Base-by-base conservation (phyloP, 2,329 filamentous ascomycete species). In the Colletotrichum sansevieriae region DNA sequence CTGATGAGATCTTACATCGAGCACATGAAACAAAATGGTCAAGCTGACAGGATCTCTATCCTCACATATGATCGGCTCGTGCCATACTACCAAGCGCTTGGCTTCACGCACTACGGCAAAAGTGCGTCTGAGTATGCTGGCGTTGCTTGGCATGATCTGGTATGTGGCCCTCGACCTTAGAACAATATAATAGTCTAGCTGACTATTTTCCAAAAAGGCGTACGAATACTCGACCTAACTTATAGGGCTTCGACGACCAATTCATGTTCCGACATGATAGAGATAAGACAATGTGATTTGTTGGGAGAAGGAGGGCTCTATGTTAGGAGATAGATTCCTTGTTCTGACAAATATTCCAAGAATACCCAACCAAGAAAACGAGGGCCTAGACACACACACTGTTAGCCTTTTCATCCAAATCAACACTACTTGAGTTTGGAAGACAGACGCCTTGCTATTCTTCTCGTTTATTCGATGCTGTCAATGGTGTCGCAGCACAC, bases 31-130 rank as follows among this genome's bases (percentile, higher is more conserved):
- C n/a, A 62, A 13, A 60, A 54, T 5, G 58, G 60, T 0, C 35
- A 59, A 3, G 74, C 65, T 2, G 75, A 76, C 11, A 73, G 76
- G 2, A 71, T 77, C 13, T 73, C 76, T 1, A 76, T 77, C 46
- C 37, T 77, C 41, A 77, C 76, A 0, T 77, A 77, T 15, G 75
- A 76, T 18, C 71, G 71, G 1, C 73, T 77, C 1, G 73, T 77
- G 0, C 69, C 75, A 8, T 77, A 75, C 43, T 77, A 77, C n/a
- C 49, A 77, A 22, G 71, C 71, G 18, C 58, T 78, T 6, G 77
- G 77, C 0, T 78, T 78, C 29, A 71, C 73, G 12, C 72, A 77
- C 62, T 73, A 75, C 6, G 76, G 76, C 12, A 78, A 75, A 63
- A 77, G 76, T 44, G 71, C 72, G 4, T 76, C 72, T 11, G 72